These are phyloP conservation scores for Hyphodiscus sp. DNA, from an alignment of 2,329 filamentous ascomycete genomes.

Conservation along the genomic window DNA sequence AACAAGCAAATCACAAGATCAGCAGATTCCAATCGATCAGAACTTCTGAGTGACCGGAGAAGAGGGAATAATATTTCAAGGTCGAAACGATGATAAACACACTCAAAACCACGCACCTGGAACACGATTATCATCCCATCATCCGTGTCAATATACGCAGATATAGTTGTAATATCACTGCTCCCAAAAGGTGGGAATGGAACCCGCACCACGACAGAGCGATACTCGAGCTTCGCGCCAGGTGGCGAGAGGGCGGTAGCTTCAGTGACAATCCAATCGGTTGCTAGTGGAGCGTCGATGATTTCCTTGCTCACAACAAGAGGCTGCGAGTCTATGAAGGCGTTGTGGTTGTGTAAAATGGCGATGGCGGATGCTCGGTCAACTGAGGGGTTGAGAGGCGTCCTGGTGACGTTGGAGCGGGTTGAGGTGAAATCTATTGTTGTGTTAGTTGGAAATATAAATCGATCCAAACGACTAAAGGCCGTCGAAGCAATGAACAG, in stretches of 20 bases:
- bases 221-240: slow-evolving; percentile 1
- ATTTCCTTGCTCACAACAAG: background rate
- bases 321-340: slow-evolving; percentile 8
- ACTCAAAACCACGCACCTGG: background rate
- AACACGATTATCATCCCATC: slow-evolving; percentile 8
- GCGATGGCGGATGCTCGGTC: slow-evolving; percentile 2
- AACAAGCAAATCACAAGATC: too few relatives aligned
- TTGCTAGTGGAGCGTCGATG: background rate
- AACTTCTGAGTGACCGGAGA: too few relatives aligned
- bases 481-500: too few relatives aligned
- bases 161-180: slow-evolving; percentile 2
- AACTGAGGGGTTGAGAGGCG: slow-evolving; percentile 3
- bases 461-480: too few relatives aligned
- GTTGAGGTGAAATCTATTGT: slow-evolving; percentile 7
- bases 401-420: slow-evolving; percentile 3
- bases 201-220: slow-evolving; percentile 2
- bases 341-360: slow-evolving; percentile 8
- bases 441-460: too few relatives aligned
- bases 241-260: background rate
- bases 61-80: too few relatives aligned
- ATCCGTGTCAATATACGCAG: slow-evolving; percentile 5
- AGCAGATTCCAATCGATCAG: too few relatives aligned
- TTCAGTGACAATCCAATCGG: slow-evolving; percentile 7
- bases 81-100: too few relatives aligned
- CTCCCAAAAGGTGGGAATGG: slow-evolving; percentile 4